Conservation (phyloP, 228 moss, liverwort and hornwort genomes). For the Sphagnum magellanicum region DNA sequence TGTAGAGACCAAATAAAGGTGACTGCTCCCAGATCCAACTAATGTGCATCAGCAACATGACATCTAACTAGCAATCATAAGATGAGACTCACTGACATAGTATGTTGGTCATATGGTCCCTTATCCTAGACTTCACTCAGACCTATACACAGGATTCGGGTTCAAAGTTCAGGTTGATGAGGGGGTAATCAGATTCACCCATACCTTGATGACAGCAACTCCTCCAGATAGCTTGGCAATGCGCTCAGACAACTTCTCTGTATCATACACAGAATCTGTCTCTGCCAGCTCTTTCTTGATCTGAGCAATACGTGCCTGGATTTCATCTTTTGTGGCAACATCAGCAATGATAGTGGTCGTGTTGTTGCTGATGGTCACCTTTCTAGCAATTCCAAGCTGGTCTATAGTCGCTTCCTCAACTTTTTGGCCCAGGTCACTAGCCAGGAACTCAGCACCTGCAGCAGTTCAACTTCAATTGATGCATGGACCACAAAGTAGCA, state of each 20-base stretch:
- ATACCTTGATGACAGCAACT: slow-evolving; percentile 87
- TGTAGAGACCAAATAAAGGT: no score
- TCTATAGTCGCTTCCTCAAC: slow-evolving; percentile 58
- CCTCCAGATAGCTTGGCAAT: slow-evolving; percentile 92
- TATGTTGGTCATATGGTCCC: no score
- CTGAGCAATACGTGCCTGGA: slow-evolving; percentile 86
- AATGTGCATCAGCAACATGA: no score
- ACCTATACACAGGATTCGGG: no score
- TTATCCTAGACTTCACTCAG: no score
- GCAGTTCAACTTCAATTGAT: background rate
- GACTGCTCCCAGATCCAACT: no score
- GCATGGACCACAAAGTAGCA: no score
- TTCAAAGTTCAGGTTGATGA: no score
- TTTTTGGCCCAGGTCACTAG: slow-evolving; percentile 77
- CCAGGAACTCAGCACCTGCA: slow-evolving; percentile 73
- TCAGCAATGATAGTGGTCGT: slow-evolving; percentile 84
- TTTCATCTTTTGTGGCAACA: slow-evolving; percentile 81
- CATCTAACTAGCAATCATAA: no score
- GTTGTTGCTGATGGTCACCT: slow-evolving; percentile 59
- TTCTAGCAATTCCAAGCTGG: slow-evolving; percentile 74
- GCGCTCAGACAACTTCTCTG: slow-evolving; percentile 92
- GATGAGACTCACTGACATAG: no score
- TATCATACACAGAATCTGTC: slow-evolving; percentile 90
- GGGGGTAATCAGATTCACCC: no score
- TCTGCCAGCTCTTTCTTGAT: slow-evolving; percentile 87